These are phyloP conservation scores for Proliferodiscus dingleyae DNA, from an alignment of 2,329 filamentous ascomycete species.

Conservation along the genomic window DNA sequence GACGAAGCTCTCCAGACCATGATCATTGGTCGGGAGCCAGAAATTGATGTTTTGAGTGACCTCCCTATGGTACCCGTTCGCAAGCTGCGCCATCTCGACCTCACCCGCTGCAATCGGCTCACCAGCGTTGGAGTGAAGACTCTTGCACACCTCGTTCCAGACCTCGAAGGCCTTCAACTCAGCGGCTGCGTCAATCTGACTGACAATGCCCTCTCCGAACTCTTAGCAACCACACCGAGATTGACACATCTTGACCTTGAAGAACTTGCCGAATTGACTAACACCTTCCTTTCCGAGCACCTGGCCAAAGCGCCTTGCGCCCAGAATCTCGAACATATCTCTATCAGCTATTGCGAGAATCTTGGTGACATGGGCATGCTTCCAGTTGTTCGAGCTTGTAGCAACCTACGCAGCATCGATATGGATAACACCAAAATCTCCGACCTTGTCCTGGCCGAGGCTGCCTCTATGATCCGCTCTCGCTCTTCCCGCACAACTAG, in stretches of 20 bases:
- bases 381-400: slow-evolving; percentile 72
- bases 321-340: slow-evolving; percentile 68
- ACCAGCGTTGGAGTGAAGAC: slow-evolving; percentile 67
- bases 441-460: slow-evolving; percentile 79
- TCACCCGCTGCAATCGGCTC: slow-evolving; percentile 72
- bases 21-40: slow-evolving; percentile 69
- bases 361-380: slow-evolving; percentile 81
- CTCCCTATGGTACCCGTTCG: slow-evolving; percentile 71
- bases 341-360: slow-evolving; percentile 84
- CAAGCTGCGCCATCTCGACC: slow-evolving; percentile 75
- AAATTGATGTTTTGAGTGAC: slow-evolving; percentile 76
- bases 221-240: slow-evolving; percentile 69
- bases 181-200: slow-evolving; percentile 71
- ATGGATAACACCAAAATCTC: slow-evolving; percentile 93
- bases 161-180: slow-evolving; percentile 77
- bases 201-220: slow-evolving; percentile 64
- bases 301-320: slow-evolving; percentile 75
- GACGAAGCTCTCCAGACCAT: slow-evolving; percentile 71
- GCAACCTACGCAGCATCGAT: slow-evolving; percentile 64
- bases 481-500: slow-evolving; percentile 43
- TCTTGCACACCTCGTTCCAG: slow-evolving; percentile 69
- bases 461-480: slow-evolving; percentile 69
- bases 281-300: slow-evolving; percentile 64
- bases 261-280: slow-evolving; percentile 73
- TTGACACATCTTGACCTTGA: slow-evolving; percentile 88